phyloP scores from a whole-genome alignment of 2,329 filamentous ascomycete species.

The Colletotrichum phormii region DNA sequence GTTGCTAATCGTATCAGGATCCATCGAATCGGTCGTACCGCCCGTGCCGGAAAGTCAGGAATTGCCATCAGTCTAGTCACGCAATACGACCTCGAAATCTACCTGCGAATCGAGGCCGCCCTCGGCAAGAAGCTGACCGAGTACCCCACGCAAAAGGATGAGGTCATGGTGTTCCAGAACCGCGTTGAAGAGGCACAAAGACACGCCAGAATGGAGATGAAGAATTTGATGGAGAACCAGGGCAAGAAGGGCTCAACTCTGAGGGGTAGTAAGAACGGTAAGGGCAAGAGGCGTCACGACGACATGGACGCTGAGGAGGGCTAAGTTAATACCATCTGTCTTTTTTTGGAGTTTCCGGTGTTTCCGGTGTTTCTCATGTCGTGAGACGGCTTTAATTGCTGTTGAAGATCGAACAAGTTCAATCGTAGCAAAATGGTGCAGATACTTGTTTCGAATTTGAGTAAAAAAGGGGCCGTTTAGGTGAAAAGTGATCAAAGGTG shows the following conservation, averaged over 20 bases:
- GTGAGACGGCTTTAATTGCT: neutral
- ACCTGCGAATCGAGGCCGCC: slow-evolving; percentile 83
- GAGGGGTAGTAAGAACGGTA: slow-evolving; percentile 53
- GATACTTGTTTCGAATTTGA: neutral
- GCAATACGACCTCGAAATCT: slow-evolving; percentile 89
- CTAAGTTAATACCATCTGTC: slow-evolving; percentile 47
- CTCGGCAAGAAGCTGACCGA: slow-evolving; percentile 81
- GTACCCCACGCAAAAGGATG: slow-evolving; percentile 79
- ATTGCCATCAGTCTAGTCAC: slow-evolving; percentile 85
- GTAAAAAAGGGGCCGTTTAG: no score
- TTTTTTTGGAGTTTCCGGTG: neutral
- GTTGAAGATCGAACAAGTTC: neutral
- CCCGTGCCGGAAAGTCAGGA: slow-evolving; percentile 86
- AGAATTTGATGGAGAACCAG: slow-evolving; percentile 78
- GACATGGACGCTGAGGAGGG: slow-evolving; percentile 84
- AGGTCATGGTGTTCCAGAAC: slow-evolving; percentile 84
- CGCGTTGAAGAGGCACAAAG: slow-evolving; percentile 87
- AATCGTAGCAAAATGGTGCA: neutral
- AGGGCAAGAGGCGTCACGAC: slow-evolving; percentile 56
- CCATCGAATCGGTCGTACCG: slow-evolving; percentile 88
- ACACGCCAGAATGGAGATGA: slow-evolving; percentile 84
- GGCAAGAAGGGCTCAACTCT: slow-evolving; percentile 64
- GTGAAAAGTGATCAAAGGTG: neutral
- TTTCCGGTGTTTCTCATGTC: neutral
- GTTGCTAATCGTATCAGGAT: slow-evolving; percentile 55